Evolutionary conservation across 2,329 filamentous ascomycete genomes (phyloP), one percentile per base, ranked within the genome.

Genomic region (Aureobasidium namibiae): DNA sequence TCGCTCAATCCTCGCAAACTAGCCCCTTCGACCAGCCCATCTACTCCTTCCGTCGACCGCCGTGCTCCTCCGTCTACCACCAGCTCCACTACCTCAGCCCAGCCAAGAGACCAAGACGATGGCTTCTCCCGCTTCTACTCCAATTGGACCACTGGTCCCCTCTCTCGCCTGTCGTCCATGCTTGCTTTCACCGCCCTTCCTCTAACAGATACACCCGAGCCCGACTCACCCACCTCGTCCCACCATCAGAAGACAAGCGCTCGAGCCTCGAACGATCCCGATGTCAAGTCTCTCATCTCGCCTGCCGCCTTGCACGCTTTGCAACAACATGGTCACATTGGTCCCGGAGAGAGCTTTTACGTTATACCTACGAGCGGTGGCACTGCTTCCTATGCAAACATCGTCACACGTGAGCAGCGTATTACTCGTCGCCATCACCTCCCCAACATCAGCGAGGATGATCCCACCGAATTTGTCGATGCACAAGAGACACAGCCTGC

Each of bases 131-230:
- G 86, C 57, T 99, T 97, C 74, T 99, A 97, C 74, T 92, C 82
- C 61, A 91, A 65, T 45, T 56, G 90, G 1, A 96, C 96, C 67
- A 91, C 92, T 59, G 90, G 83, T 57, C 82, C 96, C 49, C 89
- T 97, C 68, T 94, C 90, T 62, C 88, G 87, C 66, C 83, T 97
- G 13, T 95, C 92, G 0, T 91, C 92, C 0, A 92, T 92, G 1
- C 78, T 99, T 31, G 92, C 92, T 3, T 99, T 96, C 75, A 90
- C 94, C 4, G 92, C 92, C 1, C 81, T 99, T 9, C 94, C 94
- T 0, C 79, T 99, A 3, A 73, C 67, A 41, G 68, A 68, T 0
- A 62, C 61, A 1, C 38, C 62, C 11, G 46, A 60, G 11, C 53
- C 68, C 3, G 61, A 69, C 0, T 62, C 68, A 1, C 65, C 68